Conservation (phyloP, 306 rosid genomes). For the Malus orientalis region DNA sequence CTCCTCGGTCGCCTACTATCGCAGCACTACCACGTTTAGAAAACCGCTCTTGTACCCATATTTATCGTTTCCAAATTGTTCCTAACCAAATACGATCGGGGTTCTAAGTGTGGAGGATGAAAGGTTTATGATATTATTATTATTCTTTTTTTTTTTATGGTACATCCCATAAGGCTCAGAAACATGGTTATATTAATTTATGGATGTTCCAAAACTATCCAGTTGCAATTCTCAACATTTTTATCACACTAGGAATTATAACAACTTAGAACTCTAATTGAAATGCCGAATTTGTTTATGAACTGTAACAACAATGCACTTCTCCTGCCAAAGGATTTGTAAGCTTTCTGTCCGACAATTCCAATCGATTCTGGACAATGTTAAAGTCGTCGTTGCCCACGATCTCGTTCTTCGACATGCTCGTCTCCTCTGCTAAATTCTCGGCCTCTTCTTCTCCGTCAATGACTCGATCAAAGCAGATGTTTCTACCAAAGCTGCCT, state of each 20-base stretch:
- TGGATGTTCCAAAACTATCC: background rate
- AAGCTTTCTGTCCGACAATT: conserved; percentile 52
- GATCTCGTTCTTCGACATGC: conserved; percentile 36
- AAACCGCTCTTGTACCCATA: too few species aligned
- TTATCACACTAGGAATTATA: background rate
- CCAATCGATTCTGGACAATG: conserved; percentile 10
- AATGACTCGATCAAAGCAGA: too few species aligned
- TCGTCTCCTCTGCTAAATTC: conserved; percentile 33
- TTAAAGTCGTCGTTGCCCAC: conserved; percentile 21
- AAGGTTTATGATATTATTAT: too few species aligned
- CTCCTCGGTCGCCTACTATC: too few species aligned
- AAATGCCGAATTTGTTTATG: background rate
- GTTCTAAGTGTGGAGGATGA: too few species aligned
- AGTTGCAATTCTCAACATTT: background rate
- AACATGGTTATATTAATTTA: background rate
- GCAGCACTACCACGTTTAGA: too few species aligned
- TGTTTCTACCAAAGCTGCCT: too few species aligned
- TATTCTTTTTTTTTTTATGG: too few species aligned
- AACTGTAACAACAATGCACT: conserved; percentile 27
- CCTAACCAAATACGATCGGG: too few species aligned
- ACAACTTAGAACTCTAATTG: background rate
- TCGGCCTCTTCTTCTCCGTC: too few species aligned
- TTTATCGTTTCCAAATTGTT: too few species aligned
- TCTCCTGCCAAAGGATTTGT: conserved; percentile 40
- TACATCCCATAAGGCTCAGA: too few species aligned